These are phyloP conservation scores for Syncephalis fuscata DNA, from an alignment of 371 early-diverging fungal genomes.

Conservation along the genomic window DNA sequence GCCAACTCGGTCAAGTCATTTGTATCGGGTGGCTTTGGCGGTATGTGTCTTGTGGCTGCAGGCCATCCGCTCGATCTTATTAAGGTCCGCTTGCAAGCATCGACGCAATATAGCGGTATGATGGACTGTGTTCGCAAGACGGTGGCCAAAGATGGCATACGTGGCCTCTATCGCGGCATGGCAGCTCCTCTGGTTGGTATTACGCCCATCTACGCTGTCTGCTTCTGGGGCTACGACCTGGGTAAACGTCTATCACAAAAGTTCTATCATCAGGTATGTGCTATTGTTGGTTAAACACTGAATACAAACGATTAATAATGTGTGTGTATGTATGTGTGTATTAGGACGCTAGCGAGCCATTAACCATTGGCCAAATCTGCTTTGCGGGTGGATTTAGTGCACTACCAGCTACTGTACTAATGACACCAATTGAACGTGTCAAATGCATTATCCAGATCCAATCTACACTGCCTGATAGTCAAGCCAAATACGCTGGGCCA, in stretches of 20 bases:
- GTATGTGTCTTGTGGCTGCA: constrained; percentile 40
- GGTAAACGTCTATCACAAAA: constrained; percentile 17
- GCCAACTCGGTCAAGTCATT: constrained; percentile 58
- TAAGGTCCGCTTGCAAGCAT: constrained; percentile 88
- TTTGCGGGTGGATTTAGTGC: constrained; percentile 95
- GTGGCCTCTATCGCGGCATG: constrained; percentile 91
- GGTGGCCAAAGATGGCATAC: constrained; percentile 70
- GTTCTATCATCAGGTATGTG: not conserved
- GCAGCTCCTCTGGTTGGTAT: constrained; percentile 81
- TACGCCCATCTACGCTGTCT: constrained; percentile 88
- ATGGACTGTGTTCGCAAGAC: constrained; percentile 82
- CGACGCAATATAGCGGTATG: constrained; percentile 69
- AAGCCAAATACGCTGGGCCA: constrained; percentile 59
- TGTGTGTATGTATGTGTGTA: not conserved
- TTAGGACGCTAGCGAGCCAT: constrained; percentile 6
- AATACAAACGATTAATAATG: not conserved
- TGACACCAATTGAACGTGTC: constrained; percentile 89
- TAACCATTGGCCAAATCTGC: constrained; percentile 60
- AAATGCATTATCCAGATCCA: constrained; percentile 86
- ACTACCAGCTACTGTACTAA: constrained; percentile 82
- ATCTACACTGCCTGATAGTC: constrained; percentile 19
- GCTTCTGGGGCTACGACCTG: constrained; percentile 73
- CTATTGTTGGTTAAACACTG: not conserved
- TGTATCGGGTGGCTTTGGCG: constrained; percentile 89
- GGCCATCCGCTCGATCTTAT: constrained; percentile 76